phyloP scores from a whole-genome alignment of 257 asterid species.

The Primulina huaijiensis region DNA sequence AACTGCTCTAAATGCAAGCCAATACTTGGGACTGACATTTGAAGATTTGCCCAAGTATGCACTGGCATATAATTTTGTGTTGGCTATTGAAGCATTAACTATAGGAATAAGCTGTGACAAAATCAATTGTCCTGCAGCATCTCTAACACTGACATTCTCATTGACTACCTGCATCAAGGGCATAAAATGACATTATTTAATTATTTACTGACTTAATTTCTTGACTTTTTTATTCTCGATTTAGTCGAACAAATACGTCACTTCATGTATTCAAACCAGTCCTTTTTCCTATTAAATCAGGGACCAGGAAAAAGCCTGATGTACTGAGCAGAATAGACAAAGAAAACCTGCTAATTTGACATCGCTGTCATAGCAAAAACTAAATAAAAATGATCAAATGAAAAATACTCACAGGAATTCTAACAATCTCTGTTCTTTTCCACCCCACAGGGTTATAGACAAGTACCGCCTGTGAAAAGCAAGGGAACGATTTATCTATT shows the following conservation, averaged over 20 bases:
- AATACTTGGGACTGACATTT: constrained; percentile 33
- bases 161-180: neutral
- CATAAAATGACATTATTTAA: too few relatives aligned
- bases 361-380: neutral
- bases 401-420: constrained; percentile 35
- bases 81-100: constrained; percentile 28
- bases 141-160: constrained; percentile 23
- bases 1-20: constrained; percentile 37
- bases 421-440: constrained; percentile 37
- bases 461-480: constrained; percentile 28
- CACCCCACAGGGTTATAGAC: constrained; percentile 46
- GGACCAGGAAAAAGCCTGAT: neutral
- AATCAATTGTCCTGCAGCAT: constrained; percentile 36
- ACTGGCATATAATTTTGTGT: constrained; percentile 33
- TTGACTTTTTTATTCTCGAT: neutral
- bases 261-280: neutral
- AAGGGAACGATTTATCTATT: neutral
- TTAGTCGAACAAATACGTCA: neutral
- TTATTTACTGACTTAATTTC: neutral
- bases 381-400: constrained; percentile 23
- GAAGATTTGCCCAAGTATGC: constrained; percentile 34
- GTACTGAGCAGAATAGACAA: neutral
- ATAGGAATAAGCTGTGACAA: constrained; percentile 40
- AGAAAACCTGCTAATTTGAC: neutral
- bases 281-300: neutral